Evolutionary conservation across 768 basidiomycete genomes (phyloP), one percentile per base, ranked within the genome.

Genomic region (Cyathus striatus): DNA sequence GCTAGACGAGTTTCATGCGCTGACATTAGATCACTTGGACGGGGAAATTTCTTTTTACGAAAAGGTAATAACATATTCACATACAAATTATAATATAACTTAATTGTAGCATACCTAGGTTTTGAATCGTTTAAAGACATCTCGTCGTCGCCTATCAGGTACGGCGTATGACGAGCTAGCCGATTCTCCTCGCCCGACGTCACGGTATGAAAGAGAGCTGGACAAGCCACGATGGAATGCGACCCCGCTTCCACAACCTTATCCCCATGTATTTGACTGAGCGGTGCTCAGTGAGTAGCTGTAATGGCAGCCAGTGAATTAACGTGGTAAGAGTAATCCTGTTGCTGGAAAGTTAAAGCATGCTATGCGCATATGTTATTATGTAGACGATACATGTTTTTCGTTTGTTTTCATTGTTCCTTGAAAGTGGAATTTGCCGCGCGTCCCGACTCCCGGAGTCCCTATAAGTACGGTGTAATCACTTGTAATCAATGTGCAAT

Each of bases 181-280:
- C 1, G 56, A 59, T 2, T 63, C 70, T 2, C 68, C 84, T 3
- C 71, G 83, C 18, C 69, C 79, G 49, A 75, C 86, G 14, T 89
- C 85, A 10, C 82, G 83, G 26, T 85, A 87, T 57, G 86, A 90
- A 58, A 78, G 81, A 36, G 83, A 90, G 46, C 66, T 90, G 40
- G 75, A 77, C 46, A 73, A 72, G 41, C 73, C 80, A 18, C 71
- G 72, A 18, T 56, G 73, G 39, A 65, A 46, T 23, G 62, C 66
- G 12, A 62, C 59, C 18, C 76, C 76, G 1, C 68, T 90, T n/a
- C 68, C 72, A 5, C 86, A 89, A 57, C 87, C 88, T 2, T 83
- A 79, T 45, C 85, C 86, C 6, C 87, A 90, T 59, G 82, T 87
- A 1, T 88, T 76, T 50, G 88, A 90, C 56, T 78, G n/a, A n/a